Base-by-base conservation (phyloP, 805 yeast species). In the Candida nonsorbophila region DNA sequence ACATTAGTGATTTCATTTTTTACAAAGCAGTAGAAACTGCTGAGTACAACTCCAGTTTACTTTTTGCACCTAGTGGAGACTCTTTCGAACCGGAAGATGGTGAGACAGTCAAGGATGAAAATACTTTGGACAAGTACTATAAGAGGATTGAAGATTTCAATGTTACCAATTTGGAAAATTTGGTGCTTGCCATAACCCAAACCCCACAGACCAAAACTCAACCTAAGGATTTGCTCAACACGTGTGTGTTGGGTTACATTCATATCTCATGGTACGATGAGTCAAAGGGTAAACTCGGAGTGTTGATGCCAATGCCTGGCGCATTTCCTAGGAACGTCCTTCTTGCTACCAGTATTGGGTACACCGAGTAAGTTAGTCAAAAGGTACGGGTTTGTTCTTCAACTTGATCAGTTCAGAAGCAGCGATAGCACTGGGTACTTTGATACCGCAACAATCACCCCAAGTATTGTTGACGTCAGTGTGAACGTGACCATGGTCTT, bases 401-500 rank as follows among this genome's bases (percentile, higher is more conserved):
- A 40, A 25, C 20, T 23, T 36, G 58, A 29, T 65, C 59, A 34
- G 74, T 59, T 76, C 79, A 10, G 79, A 71, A 0, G 96, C 98
- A 0, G 96, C 97, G 33, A 87, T 74, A 0, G 97, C 96, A 57
- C 96, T 86, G 0, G 98, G 98, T 2, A 92, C 73, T 49, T 85
- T 84, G 28, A 92, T 92, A 6, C 98, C 98, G 62, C 98, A 92
- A 49, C 98, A 92, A 52, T 92, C 97, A 6, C 95, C 97, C 95
- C 95, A 92, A 3, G 84, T 77, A 34, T 63, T 71, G 6, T 35
- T 37, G 11, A 36, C 45, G 27, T 38, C 45, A 30, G 37, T 28
- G 30, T 49, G 53, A 16, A 42, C 47, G 5, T 42, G 45, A 27
- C 29, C 31, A 29, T 41, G 49, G 5, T 42, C 56, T 1, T 32